Conservation (phyloP, 2,329 filamentous ascomycete genomes). For the Aureobasidium sp. region DNA sequence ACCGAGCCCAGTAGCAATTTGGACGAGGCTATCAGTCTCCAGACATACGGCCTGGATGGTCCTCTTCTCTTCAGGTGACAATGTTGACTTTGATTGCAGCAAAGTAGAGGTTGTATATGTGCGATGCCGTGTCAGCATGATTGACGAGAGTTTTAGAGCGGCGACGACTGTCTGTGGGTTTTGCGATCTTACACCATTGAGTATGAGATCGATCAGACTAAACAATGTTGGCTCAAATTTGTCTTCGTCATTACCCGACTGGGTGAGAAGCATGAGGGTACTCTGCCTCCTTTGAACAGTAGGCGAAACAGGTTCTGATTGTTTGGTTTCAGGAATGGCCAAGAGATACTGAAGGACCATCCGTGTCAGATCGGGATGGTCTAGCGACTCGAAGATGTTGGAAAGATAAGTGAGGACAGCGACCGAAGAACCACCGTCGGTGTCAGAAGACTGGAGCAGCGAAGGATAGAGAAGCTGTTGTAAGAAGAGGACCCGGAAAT, state of each 20-base stretch:
- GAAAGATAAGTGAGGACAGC: conserved; percentile 91
- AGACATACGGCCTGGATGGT: conserved; percentile 69
- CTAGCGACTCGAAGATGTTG: conserved; percentile 81
- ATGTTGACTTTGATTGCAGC: conserved; percentile 45
- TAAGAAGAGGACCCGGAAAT: conserved; percentile 94
- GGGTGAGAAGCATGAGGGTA: conserved; percentile 78
- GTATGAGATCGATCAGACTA: conserved; percentile 83
- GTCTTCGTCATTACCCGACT: conserved; percentile 69
- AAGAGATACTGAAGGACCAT: conserved; percentile 89
- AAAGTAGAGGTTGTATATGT: conserved; percentile 75
- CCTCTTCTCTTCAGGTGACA: conserved; percentile 45
- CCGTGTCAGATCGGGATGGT: conserved; percentile 90
- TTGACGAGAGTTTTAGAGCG: conserved; percentile 78
- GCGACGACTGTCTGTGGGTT: conserved; percentile 87
- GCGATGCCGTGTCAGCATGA: conserved; percentile 81
- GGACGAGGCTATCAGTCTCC: conserved; percentile 66
- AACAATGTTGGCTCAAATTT: conserved; percentile 78
- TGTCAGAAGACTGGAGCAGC: conserved; percentile 89
- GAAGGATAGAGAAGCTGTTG: conserved; percentile 96
- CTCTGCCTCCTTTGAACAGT: conserved; percentile 74
- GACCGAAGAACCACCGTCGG: conserved; percentile 92
- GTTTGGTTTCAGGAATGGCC: conserved; percentile 60
- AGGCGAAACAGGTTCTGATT: conserved; percentile 40
- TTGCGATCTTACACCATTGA: conserved; percentile 74
- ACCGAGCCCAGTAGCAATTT: conserved; percentile 60